A percentile compares a stretch with the other conserved stretches of the same genome.
Conservation (phyloP, 257 asterid species). For the Scutellaria minor region DNA sequence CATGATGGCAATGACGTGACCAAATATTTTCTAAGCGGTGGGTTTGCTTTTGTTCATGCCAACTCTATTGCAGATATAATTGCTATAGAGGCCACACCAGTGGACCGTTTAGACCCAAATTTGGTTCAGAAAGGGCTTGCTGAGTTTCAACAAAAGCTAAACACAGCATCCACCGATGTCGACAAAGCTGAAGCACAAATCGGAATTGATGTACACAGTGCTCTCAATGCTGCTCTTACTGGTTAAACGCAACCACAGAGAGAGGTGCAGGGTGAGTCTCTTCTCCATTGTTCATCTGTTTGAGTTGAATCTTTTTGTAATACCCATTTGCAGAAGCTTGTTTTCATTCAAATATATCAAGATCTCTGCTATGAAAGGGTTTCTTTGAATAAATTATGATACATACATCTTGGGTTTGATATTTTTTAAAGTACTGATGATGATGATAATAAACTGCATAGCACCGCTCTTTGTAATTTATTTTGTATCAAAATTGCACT, state of each 20-base stretch:
- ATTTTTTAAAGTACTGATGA: not conserved
- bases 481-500: too few relatives aligned
- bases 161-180: slow-evolving; percentile 69
- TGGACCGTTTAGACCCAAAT: slow-evolving; percentile 68
- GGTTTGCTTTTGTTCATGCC: slow-evolving; percentile 78
- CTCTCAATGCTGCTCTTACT: slow-evolving; percentile 83
- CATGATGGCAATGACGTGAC: slow-evolving; percentile 74
- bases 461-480: too few relatives aligned
- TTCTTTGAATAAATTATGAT: slow-evolving; percentile 45
- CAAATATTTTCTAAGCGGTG: slow-evolving; percentile 75
- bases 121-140: slow-evolving; percentile 77
- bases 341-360: slow-evolving; percentile 13
- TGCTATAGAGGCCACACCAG: slow-evolving; percentile 76
- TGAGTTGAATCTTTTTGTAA: slow-evolving; percentile 31
- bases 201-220: slow-evolving; percentile 85
- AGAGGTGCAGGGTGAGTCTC: not conserved
- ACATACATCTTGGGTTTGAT: slow-evolving; percentile 11
- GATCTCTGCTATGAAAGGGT: slow-evolving; percentile 31
- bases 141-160: slow-evolving; percentile 78
- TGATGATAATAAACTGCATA: not conserved
- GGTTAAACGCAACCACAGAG: slow-evolving; percentile 42
- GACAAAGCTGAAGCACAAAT: slow-evolving; percentile 95
- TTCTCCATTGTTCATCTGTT: slow-evolving; percentile 15
- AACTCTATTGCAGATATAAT: slow-evolving; percentile 78
- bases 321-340: slow-evolving; percentile 35